phyloP scores from a whole-genome alignment of 2,329 filamentous ascomycete species.

The Colletotrichum tofieldiae region DNA sequence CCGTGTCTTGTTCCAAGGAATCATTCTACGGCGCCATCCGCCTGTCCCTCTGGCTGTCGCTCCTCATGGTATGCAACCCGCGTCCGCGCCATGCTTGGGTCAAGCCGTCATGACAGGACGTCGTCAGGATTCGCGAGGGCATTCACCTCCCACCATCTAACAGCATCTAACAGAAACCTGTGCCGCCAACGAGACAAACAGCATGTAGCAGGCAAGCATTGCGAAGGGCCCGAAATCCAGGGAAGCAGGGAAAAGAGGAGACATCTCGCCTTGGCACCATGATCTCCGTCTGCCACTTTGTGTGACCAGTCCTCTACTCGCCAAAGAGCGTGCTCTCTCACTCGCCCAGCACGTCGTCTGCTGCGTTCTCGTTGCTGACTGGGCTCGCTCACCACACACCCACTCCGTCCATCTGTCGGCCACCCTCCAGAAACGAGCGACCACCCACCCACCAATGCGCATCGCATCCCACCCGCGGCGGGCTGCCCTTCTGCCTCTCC shows the following conservation, averaged over 20 bases:
- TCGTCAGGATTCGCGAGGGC: constrained; percentile 8
- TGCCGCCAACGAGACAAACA: constrained; percentile 12
- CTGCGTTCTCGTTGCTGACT: constrained; percentile 29
- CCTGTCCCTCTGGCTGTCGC: constrained; percentile 16
- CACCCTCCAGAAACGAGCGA: constrained; percentile 39
- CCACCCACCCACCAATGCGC: constrained; percentile 19
- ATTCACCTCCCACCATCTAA: neutral
- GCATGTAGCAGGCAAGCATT: constrained; percentile 11
- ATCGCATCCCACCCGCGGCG: constrained; percentile 18
- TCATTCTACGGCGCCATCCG: constrained; percentile 20
- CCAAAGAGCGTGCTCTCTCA: constrained; percentile 2
- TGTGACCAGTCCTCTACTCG: neutral
- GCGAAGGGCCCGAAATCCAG: constrained; percentile 19
- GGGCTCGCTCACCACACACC: constrained; percentile 34
- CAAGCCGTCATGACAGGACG: constrained; percentile 28
- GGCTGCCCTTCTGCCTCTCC: constrained; percentile 8
- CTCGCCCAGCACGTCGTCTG: constrained; percentile 8
- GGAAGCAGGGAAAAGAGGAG: constrained; percentile 31
- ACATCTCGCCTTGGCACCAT: constrained; percentile 34
- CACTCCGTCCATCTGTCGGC: constrained; percentile 35
- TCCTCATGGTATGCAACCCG: constrained; percentile 6
- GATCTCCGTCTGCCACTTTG: constrained; percentile 23
- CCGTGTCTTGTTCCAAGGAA: constrained; percentile 35
- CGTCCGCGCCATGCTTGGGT: constrained; percentile 8
- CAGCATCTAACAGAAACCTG: constrained; percentile 12